Base-by-base conservation (phyloP, 2,329 filamentous ascomycete genomes). In the Cladophialophora immunda region DNA sequence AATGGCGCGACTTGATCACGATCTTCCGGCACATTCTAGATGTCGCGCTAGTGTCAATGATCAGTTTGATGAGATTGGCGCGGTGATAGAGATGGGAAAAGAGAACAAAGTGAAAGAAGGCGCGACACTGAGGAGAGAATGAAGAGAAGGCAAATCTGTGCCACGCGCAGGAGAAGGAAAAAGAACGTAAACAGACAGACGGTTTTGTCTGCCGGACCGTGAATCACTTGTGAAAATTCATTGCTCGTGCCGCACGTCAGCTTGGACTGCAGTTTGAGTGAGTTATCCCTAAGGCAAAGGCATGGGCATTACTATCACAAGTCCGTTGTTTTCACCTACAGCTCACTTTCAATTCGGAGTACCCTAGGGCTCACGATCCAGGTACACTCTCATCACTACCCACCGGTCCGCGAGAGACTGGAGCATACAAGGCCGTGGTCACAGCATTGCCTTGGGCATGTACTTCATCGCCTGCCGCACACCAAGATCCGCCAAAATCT, bases 391-490 rank as follows among this genome's bases (percentile, higher is more conserved):
- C n/a, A 22, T 22, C 2, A 22, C 8, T 22, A 11, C 19, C n/a
- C n/a, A 22, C 5, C 6, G 13, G 41, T 47, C 41, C 19, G 22
- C 5, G 9, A 22, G n/a, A n/a, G n/a, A n/a, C n/a, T n/a, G n/a
- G 7, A 47, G n/a, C 41, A 47, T 22, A 11, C 41, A 22, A 22
- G 22, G 5, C n/a, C n/a, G 7, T 9, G 4, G 17, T 67, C 53
- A 68, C 29, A 96, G 77, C 85, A 92, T 93, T 27, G 91, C 87
- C 81, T 94, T 94, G 29, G 93, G 93, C 83, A 97, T 94, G 70
- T 87, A 86, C 78, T 90, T 92, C 84, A 95, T 89, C 22, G 92
- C 93, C 76, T 92, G 90, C 17, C 90, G 80, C 2, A 92, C 84
- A 1, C 87, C 87, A 41, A 92, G 78, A 77, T 92, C 90, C 4